Conservation (phyloP, 495 filamentous ascomycete genomes). For the Trichoderma orchidacearum region DNA sequence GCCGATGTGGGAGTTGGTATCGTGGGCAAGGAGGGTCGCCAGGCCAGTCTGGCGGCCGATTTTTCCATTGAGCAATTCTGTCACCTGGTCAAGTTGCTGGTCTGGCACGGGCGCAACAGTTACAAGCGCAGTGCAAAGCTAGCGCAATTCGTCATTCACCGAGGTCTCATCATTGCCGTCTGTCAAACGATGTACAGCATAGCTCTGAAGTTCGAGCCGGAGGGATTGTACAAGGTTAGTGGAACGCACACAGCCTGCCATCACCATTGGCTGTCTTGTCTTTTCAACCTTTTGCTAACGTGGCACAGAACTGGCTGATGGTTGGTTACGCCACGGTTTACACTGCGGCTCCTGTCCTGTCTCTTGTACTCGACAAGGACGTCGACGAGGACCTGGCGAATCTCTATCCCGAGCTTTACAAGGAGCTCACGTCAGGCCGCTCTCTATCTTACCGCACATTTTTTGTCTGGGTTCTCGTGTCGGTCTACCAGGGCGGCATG, state of each 20-base stretch:
- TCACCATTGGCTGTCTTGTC: not conserved
- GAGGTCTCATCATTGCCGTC: constrained; percentile 84
- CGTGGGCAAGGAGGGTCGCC: constrained; percentile 92
- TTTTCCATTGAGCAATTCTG: constrained; percentile 92
- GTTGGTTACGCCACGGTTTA: constrained; percentile 96
- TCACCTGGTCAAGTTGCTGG: constrained; percentile 89
- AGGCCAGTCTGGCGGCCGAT: constrained; percentile 89
- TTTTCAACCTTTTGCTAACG: constrained; percentile 9
- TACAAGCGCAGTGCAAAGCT: constrained; percentile 95
- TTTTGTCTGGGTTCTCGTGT: constrained; percentile 92
- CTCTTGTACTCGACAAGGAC: constrained; percentile 89
- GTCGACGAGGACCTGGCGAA: constrained; percentile 88
- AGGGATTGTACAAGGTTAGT: constrained; percentile 68
- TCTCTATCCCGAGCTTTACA: constrained; percentile 94
- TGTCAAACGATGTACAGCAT: constrained; percentile 98
- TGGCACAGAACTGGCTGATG: constrained; percentile 70
- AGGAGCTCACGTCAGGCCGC: constrained; percentile 75
- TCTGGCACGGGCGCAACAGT: constrained; percentile 95
- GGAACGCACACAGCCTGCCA: not conserved
- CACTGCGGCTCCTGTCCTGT: constrained; percentile 88
- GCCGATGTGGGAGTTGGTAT: constrained; percentile 97
- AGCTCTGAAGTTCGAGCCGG: constrained; percentile 78
- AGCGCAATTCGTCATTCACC: constrained; percentile 96
- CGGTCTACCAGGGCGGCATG: constrained; percentile 85
- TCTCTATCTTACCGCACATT: constrained; percentile 86